Conservation (phyloP, 306 rosid species). For the Comarum palustre region DNA sequence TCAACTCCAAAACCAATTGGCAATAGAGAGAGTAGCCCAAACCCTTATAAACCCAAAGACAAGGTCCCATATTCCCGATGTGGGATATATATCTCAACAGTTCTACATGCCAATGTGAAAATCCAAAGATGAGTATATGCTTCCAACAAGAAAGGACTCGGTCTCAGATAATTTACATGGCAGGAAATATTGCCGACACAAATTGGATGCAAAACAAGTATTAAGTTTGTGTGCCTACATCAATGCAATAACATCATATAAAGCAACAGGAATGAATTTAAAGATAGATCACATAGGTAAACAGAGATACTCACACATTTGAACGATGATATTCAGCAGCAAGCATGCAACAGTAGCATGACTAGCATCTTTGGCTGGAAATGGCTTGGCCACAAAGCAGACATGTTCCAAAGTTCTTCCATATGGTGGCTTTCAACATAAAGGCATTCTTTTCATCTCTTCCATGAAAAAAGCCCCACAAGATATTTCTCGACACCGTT, state of each 20-base stretch:
- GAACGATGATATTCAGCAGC: constrained; percentile 1
- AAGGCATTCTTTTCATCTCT: not conserved
- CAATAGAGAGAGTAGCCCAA: too few species aligned
- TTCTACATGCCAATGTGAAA: constrained; percentile 1
- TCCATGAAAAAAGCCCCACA: constrained; percentile 9
- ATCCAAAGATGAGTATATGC: not conserved
- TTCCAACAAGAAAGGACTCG: not conserved
- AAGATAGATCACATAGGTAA: not conserved
- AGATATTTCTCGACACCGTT: not conserved
- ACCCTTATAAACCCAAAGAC: too few species aligned
- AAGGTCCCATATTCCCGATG: too few species aligned
- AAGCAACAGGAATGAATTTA: not conserved
- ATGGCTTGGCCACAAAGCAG: constrained; percentile 18
- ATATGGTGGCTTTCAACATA: constrained; percentile 7
- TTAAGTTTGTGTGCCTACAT: not conserved
- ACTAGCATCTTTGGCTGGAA: not conserved
- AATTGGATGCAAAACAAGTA: not conserved
- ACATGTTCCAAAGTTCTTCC: not conserved
- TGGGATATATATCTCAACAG: too few species aligned
- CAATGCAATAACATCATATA: not conserved
- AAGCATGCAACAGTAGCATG: constrained; percentile 1
- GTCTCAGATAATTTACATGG: not conserved
- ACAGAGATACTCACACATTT: not conserved
- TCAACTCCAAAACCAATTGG: too few species aligned
- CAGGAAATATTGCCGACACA: not conserved